Evolutionary conservation across 345 rosid genomes (phyloP), one percentile per base, ranked within the genome.

Genomic region (Eucalyptus melliodora): DNA sequence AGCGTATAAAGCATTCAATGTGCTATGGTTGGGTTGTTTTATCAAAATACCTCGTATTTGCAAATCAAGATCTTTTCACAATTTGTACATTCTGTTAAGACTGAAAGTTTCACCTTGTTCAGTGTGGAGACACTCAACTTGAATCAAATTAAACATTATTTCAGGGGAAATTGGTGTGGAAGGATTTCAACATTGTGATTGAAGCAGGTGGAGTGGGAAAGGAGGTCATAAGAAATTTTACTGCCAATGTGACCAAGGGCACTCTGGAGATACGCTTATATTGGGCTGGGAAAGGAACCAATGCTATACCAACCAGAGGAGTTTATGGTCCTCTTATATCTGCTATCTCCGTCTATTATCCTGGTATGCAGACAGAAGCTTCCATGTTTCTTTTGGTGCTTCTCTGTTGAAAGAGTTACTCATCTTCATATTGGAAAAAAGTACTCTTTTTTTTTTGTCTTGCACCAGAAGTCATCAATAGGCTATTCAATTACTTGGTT

Each of bases 281-380:
- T 49, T 92, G 89, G 91, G 82, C 92, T 34, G 93, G 93, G 15
- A 90, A 50, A 87, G 93, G 93, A 17, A 89, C 93, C 8, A 47
- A 65, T 19, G 7, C 34, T 50, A 86, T 89, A 12, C 92, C 92
- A 4, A 11, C 0, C 1, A 67, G 89, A 50, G 89, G 91, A 67
- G 81, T 55, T 10, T 90, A 90, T 59, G 93, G 93, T 67, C 90
- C 93, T 89, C 49, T 92, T 16, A 89, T 92, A 55, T 92, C 93
- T 49, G 92, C 92, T 13, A 91, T 92, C 24, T 89, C 91, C 4
- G 87, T 87, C 44, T 26, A 50, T 31, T 26, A 50, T 31, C 89
- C 89, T 27, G 82, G 90, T 72, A 72, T 87, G 88, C 51, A n/a
- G 45, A 55, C 86, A 44, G 3, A 60, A 2, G 37, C 86, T 88